A percentile compares a stretch with the other conserved stretches of the same genome.
phyloP scores from a whole-genome alignment of 225 moss, liverwort and hornwort species.

The Physcomitrellopsis africana region DNA sequence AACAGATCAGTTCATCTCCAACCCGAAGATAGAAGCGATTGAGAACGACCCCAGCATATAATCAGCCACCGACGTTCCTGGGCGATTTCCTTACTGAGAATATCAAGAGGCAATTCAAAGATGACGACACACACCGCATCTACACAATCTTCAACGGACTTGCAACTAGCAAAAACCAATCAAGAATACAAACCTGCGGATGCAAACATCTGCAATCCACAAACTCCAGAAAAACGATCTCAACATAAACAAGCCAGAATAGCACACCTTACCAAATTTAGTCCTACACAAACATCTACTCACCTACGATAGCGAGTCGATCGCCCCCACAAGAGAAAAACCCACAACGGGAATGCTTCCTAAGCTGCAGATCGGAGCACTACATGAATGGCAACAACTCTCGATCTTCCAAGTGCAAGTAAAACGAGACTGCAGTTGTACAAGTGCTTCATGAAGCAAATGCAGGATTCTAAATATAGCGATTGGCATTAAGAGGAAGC shows the following conservation, averaged over 20 bases:
- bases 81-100: background rate
- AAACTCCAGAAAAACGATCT: too few relatives aligned
- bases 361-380: background rate
- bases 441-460: too few relatives aligned
- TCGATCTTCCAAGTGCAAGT: background rate
- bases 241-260: background rate
- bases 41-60: background rate
- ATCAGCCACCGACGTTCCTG: background rate
- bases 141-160: background rate
- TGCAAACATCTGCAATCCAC: background rate
- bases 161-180: background rate
- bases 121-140: too few relatives aligned
- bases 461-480: background rate
- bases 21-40: background rate
- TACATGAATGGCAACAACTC: too few relatives aligned
- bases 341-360: background rate
- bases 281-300: background rate
- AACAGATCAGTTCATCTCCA: background rate
- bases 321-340: background rate
- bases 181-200: conserved; percentile 3
- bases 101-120: background rate
- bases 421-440: background rate
- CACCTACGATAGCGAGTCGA: background rate
- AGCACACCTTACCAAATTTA: background rate
- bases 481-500: background rate